phyloP scores from a whole-genome alignment of 192 early-diverging fungal genomes.

The Rhizophagus clarus region DNA sequence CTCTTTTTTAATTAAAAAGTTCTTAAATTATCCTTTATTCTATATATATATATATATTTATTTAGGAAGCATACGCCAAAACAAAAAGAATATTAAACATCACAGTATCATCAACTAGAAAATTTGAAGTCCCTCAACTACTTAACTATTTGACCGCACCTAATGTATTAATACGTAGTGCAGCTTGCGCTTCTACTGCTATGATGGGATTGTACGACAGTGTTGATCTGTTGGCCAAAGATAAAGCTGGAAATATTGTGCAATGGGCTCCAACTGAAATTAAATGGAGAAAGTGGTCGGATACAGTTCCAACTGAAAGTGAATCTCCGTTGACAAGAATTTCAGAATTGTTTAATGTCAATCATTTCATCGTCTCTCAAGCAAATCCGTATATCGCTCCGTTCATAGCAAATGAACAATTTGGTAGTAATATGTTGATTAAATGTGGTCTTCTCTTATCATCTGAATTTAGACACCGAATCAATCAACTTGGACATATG shows the following conservation, averaged over 20 bases:
- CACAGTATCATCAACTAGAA: constrained; percentile 69
- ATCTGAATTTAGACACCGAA: constrained; percentile 61
- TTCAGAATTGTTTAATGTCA: constrained; percentile 81
- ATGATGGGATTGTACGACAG: constrained; percentile 67
- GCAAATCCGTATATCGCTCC: constrained; percentile 71
- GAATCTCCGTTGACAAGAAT: constrained; percentile 68
- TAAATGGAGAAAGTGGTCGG: constrained; percentile 49
- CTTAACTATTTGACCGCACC: constrained; percentile 80
- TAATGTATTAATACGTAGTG: constrained; percentile 80
- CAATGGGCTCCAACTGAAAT: constrained; percentile 57
- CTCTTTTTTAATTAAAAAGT: neutral
- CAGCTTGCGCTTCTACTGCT: constrained; percentile 74
- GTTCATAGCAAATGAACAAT: constrained; percentile 58
- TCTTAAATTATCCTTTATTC: too few relatives aligned
- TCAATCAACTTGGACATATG: constrained; percentile 60
- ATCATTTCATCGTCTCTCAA: constrained; percentile 83
- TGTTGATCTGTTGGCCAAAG: constrained; percentile 71
- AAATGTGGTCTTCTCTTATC: constrained; percentile 54
- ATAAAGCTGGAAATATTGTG: constrained; percentile 66
- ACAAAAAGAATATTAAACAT: constrained; percentile 79
- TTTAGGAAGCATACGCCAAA: constrained; percentile 70
- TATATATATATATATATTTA: too few relatives aligned
- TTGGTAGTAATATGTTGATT: constrained; percentile 38
- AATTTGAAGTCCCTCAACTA: constrained; percentile 72
- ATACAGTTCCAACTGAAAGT: constrained; percentile 45